These are phyloP conservation scores for Silene noctiflora DNA, from an alignment of 179 eudicot genomes.

Conservation along the genomic window DNA sequence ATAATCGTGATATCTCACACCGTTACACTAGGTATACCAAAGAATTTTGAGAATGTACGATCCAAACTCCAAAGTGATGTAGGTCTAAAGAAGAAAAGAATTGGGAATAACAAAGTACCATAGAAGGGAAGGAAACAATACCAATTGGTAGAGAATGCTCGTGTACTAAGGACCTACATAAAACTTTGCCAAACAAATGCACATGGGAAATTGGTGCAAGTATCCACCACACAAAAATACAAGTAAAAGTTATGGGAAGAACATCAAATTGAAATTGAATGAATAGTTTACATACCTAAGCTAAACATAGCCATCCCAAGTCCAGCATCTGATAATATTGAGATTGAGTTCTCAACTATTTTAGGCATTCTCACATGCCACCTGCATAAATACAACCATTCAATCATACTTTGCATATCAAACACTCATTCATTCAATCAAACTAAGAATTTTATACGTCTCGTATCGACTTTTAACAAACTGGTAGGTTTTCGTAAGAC, in stretches of 20 bases:
- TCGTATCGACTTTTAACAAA: too few species aligned
- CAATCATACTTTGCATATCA: background rate
- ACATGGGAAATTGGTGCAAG: conserved; percentile 24
- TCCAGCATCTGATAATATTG: conserved; percentile 44
- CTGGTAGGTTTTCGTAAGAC: too few species aligned
- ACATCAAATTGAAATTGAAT: background rate
- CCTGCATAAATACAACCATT: conserved; percentile 20
- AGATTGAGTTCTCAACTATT: conserved; percentile 35
- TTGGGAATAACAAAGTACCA: background rate
- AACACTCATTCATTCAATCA: background rate
- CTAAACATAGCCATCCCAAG: conserved; percentile 55
- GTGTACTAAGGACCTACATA: conserved; percentile 25
- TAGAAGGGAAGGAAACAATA: background rate
- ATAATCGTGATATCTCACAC: too few species aligned
- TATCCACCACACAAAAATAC: background rate
- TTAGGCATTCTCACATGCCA: conserved; percentile 43
- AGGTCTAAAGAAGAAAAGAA: background rate
- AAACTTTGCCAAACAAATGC: conserved; percentile 19
- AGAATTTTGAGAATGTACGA: background rate
- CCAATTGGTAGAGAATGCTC: background rate
- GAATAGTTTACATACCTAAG: conserved; percentile 26
- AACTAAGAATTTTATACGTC: background rate
- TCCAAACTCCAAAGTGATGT: too few species aligned
- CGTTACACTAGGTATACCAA: background rate
- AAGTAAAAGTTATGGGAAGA: conserved; percentile 16